Base-by-base conservation (phyloP, 176 grass and related monocot species). In the Bothriochloa decipiens region DNA sequence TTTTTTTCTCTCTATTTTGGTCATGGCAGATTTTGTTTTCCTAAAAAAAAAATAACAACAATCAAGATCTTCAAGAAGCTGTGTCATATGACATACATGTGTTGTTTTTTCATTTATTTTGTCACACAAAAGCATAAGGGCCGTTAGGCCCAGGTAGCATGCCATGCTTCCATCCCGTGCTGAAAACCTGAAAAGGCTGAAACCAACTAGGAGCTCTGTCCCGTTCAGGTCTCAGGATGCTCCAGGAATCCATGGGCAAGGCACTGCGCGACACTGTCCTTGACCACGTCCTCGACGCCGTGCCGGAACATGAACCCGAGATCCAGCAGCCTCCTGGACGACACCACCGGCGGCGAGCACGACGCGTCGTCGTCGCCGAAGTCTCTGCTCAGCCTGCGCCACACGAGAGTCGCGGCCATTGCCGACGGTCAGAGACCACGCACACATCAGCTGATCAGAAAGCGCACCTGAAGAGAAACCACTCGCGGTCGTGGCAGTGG, bases 301-400 rank as follows among this genome's bases (percentile, higher is more conserved):
- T 82, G 5, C 81, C 64, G 27, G 77, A 95, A 98, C 75, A 68
- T 86, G 80, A 91, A 98, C 11, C 95, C 92, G 32, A 95, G 79
- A 72, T 91, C 85, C 60, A 69, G 45, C 75, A 97, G 66, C 39
- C 80, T 83, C 71, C 74, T 88, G 22, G 95, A 88, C 47, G 92
- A 97, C 10, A 97, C 86, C 53, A 58, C 73, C 8, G 92, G 70
- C 8, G 47, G 42, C 68, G 40, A 42, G 40, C 40, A 42, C 40
- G 40, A 8, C 0, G 36, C 36, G 15, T 86, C 27, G 70, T 89
- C 87, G 65, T 87, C 58, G 15, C 86, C 28, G 70, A 91, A 89
- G 66, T 89, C 66, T 20, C 73, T 33, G 29, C 43, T 42, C 32
- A 82, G 82, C 37, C 90, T 97, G 83, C 47, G 17, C 3, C 17